Evolutionary conservation across 371 early-diverging fungal genomes (phyloP).

Genomic region (Mortierella sp.): DNA sequence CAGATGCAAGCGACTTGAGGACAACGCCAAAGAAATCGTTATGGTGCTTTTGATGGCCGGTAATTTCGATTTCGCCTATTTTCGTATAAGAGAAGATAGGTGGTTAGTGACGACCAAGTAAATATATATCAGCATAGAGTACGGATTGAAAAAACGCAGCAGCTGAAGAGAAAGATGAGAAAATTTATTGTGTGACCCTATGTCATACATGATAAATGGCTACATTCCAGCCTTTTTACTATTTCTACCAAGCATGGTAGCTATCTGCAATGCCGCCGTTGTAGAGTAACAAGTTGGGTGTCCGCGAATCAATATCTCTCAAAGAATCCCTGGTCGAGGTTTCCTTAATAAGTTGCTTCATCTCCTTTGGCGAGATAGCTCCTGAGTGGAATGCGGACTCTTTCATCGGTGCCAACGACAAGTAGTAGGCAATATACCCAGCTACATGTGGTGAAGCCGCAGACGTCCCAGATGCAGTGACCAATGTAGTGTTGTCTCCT

Average conservation of each 20-base stretch:
- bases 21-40: slow-evolving; percentile 20
- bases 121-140: background rate
- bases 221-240: background rate
- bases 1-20: slow-evolving; percentile 23
- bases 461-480: slow-evolving; percentile 98
- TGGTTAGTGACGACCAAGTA: background rate
- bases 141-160: too few species aligned
- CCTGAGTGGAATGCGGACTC: slow-evolving; percentile 59
- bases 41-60: background rate
- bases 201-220: too few species aligned
- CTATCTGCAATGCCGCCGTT: slow-evolving; percentile 61
- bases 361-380: slow-evolving; percentile 74
- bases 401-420: slow-evolving; percentile 69
- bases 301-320: slow-evolving; percentile 69
- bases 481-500: slow-evolving; percentile 78
- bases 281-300: slow-evolving; percentile 90
- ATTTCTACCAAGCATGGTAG: slow-evolving; percentile 44
- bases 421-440: slow-evolving; percentile 94
- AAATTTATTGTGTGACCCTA: too few species aligned
- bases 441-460: slow-evolving; percentile 99
- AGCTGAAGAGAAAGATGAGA: too few species aligned
- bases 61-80: background rate
- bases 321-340: slow-evolving; percentile 76
- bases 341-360: slow-evolving; percentile 81
- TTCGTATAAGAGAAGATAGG: background rate